phyloP scores from a whole-genome alignment of 805 yeast genomes.

The Pichia cephalocereana region DNA sequence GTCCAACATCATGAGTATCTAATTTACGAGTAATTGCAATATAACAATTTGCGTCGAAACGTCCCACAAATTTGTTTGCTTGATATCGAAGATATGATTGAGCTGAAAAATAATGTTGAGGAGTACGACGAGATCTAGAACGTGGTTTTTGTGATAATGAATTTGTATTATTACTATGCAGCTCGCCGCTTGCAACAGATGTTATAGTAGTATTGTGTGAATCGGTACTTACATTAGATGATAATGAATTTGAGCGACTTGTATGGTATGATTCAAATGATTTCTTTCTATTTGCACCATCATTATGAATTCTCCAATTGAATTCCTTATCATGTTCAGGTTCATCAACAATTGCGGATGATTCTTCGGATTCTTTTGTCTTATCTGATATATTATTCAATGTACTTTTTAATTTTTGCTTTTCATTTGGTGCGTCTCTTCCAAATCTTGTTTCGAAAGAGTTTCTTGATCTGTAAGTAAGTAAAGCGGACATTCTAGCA shows the following conservation, averaged over 20 bases:
- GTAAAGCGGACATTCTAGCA: slow-evolving; percentile 93
- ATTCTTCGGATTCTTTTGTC: slow-evolving; percentile 12
- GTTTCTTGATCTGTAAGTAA: slow-evolving; percentile 87
- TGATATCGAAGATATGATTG: slow-evolving; percentile 93
- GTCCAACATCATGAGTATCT: slow-evolving; percentile 89
- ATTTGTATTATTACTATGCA: slow-evolving; percentile 17
- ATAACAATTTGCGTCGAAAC: slow-evolving; percentile 97
- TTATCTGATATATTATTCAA: slow-evolving; percentile 1
- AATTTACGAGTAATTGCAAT: slow-evolving; percentile 87
- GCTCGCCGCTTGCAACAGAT: not conserved
- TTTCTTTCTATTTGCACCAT: slow-evolving; percentile 40
- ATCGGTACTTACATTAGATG: slow-evolving; percentile 14
- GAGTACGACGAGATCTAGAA: slow-evolving; percentile 30
- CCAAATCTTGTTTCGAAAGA: slow-evolving; percentile 89
- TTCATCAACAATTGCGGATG: slow-evolving; percentile 13
- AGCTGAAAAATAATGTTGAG: slow-evolving; percentile 76
- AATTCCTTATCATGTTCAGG: slow-evolving; percentile 42
- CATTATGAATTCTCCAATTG: slow-evolving; percentile 80
- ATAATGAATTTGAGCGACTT: slow-evolving; percentile 23
- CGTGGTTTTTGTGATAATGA: slow-evolving; percentile 18
- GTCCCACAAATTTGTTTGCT: slow-evolving; percentile 76
- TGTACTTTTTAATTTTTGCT: slow-evolving; percentile 18
- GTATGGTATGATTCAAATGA: slow-evolving; percentile 22
- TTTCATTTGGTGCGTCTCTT: slow-evolving; percentile 51
- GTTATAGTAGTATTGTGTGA: slow-evolving; percentile 5